Conservation (phyloP, 768 basidiomycete genomes). For the Pleurotus sapidus region DNA sequence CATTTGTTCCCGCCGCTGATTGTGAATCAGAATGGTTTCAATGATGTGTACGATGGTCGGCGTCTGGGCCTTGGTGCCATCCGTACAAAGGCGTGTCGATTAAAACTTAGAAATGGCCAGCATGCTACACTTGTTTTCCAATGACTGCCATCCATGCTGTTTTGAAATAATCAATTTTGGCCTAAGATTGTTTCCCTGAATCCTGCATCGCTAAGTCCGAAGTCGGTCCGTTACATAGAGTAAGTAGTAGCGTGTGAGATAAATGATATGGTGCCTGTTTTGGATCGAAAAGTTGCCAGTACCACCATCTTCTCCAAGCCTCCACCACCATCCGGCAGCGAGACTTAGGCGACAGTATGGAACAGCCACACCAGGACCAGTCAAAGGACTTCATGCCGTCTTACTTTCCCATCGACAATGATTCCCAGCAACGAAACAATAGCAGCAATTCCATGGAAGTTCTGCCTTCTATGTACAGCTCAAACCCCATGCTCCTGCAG, state of each 20-base stretch:
- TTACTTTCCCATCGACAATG: conserved; percentile 8
- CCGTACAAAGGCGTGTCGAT: conserved; percentile 11
- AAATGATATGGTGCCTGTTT: conserved; percentile 1
- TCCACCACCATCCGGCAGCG: neutral
- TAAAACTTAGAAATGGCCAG: neutral
- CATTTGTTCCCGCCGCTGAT: neutral
- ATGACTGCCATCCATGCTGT: neutral
- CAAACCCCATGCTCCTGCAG: neutral
- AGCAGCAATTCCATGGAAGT: neutral
- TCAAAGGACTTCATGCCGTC: conserved; percentile 10
- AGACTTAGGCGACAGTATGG: conserved; percentile 3
- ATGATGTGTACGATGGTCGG: conserved; percentile 21
- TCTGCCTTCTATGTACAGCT: conserved; percentile 1
- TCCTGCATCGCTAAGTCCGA: neutral
- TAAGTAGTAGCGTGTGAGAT: neutral
- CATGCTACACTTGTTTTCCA: neutral
- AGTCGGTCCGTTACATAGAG: neutral
- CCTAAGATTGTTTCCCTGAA: too few species aligned
- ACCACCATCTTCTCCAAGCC: neutral
- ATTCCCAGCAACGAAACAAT: neutral
- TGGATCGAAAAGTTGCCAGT: neutral
- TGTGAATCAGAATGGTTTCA: conserved; percentile 14
- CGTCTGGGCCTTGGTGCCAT: conserved; percentile 22
- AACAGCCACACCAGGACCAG: conserved; percentile 7
- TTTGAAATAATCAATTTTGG: neutral